Base-by-base conservation (phyloP, 768 basidiomycete species). In the Auricularia sp. region DNA sequence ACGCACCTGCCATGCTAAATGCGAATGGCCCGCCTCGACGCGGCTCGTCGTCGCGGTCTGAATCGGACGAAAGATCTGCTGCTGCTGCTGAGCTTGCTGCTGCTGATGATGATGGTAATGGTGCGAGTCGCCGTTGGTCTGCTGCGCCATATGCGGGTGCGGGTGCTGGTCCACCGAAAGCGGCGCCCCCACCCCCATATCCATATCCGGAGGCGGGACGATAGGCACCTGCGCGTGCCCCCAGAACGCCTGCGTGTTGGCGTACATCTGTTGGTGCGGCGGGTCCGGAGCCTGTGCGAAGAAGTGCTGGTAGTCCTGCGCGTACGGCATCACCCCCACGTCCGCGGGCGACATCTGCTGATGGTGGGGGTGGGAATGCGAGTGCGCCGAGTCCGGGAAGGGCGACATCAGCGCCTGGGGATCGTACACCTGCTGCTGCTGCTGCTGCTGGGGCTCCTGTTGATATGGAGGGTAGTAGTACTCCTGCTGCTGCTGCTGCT, bases 401-500 rank as follows among this genome's bases (percentile, higher is more conserved):
- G 56, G 56, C 29, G 56, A 59, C 47, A 51, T 51, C 47, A 51
- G 14, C 21, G 18, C 47, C 47, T 16, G 18, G 11, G 5, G 14
- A 6, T 51, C 47, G 47, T 51, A 51, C 56, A 29, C 56, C 23
- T 59, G 56, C 18, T 35, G 29, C 56, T 59, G 56, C 56, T 59
- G 56, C 56, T 59, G 56, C 56, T 7, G 53, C 11, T 29, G 7
- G 11, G n/a, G 29, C 29, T 18, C 14, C 11, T 18, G 23, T 21
- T 56, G 56, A 14, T 59, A 23, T 4, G 23, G 56, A 6, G 34
- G 23, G 14, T 23, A 23, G 56, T 35, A 29, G 56, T 59, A 59
- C 11, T 59, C 11, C 74, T 69, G 70, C 68, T 68, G 70, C 67
- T 71, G 68, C 65, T 65, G 73, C 73, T 75, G 75, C 5, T 59